Conservation (phyloP, 2,329 filamentous ascomycete genomes). For the Phialocephala subalpina region DNA sequence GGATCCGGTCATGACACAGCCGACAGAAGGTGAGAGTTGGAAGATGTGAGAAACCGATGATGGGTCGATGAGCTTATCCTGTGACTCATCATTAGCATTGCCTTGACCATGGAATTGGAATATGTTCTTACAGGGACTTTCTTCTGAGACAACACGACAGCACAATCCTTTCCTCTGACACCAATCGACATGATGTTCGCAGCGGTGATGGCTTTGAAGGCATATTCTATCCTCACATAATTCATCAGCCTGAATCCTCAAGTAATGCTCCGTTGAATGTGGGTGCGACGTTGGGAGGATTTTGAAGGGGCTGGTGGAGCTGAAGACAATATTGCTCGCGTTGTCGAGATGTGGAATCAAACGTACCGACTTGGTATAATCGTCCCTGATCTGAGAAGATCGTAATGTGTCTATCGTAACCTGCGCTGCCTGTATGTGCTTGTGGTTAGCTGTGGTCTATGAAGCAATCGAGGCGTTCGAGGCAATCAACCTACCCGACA, state of each 20-base stretch:
- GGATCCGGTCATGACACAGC: constrained; percentile 98
- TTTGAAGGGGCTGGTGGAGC: neutral
- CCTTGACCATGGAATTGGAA: constrained; percentile 21
- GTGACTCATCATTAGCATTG: constrained; percentile 36
- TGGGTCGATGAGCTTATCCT: constrained; percentile 99
- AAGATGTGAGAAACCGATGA: constrained; percentile 97
- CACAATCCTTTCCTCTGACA: constrained; percentile 94
- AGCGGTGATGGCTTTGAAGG: constrained; percentile 99
- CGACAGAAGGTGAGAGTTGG: constrained; percentile 93
- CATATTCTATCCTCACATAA: constrained; percentile 79
- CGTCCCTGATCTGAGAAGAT: constrained; percentile 99
- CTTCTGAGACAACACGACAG: constrained; percentile 97
- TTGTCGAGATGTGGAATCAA: constrained; percentile 12
- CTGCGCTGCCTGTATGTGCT: constrained; percentile 72
- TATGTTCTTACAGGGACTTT: constrained; percentile 87
- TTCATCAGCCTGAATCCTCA: constrained; percentile 39
- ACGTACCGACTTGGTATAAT: constrained; percentile 98
- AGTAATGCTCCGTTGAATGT: neutral
- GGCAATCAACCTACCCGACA: constrained; percentile 47
- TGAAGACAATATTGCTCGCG: neutral
- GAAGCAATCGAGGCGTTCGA: constrained; percentile 23
- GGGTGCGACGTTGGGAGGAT: neutral
- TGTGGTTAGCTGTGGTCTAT: constrained; percentile 36
- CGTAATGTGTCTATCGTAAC: constrained; percentile 98
- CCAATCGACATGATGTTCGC: constrained; percentile 99